Percentiles rank a stretch among this genome's conserved stretches.
phyloP scores from a whole-genome alignment of 352 stramenopile species.

The Globisporangium heterothallicum region DNA sequence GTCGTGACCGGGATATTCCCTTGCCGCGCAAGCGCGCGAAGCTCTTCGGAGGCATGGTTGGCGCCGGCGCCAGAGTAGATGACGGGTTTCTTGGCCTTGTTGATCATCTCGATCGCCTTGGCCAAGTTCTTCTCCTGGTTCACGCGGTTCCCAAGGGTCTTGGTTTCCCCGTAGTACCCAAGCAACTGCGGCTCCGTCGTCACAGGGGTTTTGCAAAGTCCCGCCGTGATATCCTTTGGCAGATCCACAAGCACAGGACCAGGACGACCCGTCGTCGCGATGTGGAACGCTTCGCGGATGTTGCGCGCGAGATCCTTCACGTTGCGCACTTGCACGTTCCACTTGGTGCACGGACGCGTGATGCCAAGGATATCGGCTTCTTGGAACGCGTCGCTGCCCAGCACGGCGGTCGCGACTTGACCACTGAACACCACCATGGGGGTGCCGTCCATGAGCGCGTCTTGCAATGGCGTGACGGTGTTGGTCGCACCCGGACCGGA shows the following conservation, averaged over 20 bases:
- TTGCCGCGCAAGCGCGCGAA: conserved; percentile 87
- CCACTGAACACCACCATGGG: conserved; percentile 93
- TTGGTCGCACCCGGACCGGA: conserved; percentile 93
- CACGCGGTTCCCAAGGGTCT: conserved; percentile 73
- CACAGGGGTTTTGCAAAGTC: conserved; percentile 66
- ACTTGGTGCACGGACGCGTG: conserved; percentile 92
- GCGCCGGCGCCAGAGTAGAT: conserved; percentile 93
- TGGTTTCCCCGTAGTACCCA: conserved; percentile 83
- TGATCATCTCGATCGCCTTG: conserved; percentile 84
- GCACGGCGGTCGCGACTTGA: conserved; percentile 91
- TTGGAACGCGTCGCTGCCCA: conserved; percentile 92
- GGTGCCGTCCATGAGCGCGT: conserved; percentile 94
- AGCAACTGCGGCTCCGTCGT: conserved; percentile 72
- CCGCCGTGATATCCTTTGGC: conserved; percentile 92
- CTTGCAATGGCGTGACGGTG: conserved; percentile 91
- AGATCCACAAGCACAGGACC: conserved; percentile 94
- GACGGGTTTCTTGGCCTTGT: conserved; percentile 92
- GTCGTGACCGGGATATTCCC: conserved; percentile 95
- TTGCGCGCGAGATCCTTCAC: conserved; percentile 93
- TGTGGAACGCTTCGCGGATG: conserved; percentile 95
- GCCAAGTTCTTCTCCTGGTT: conserved; percentile 77
- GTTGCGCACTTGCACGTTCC: conserved; percentile 95
- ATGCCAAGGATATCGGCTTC: conserved; percentile 82
- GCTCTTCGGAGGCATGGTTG: conserved; percentile 84
- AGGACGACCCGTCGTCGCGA: conserved; percentile 90